phyloP scores from a whole-genome alignment of 495 filamentous ascomycete genomes.

The Staphylotrichum tortipilum region DNA sequence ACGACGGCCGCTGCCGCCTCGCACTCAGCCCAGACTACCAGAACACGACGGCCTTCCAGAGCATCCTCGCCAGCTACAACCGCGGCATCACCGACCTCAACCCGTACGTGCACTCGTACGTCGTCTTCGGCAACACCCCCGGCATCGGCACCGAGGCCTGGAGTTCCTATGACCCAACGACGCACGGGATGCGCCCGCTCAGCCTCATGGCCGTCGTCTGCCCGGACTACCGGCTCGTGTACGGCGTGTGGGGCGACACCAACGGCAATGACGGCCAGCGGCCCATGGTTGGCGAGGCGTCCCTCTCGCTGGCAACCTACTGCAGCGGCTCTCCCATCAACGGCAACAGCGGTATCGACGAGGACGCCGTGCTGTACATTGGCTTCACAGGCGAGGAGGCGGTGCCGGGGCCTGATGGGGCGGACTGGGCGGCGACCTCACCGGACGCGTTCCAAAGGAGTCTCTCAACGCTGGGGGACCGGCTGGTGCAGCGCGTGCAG shows the following conservation, averaged over 20 bases:
- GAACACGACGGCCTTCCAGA: slow-evolving; percentile 46
- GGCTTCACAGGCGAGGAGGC: slow-evolving; percentile 44
- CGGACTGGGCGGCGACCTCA: slow-evolving; percentile 40
- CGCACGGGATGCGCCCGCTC: slow-evolving; percentile 46
- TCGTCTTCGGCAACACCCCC: slow-evolving; percentile 56
- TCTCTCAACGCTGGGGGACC: slow-evolving; percentile 40
- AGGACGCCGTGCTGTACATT: slow-evolving; percentile 45
- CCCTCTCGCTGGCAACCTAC: slow-evolving; percentile 47
- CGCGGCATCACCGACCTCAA: slow-evolving; percentile 48
- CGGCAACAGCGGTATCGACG: slow-evolving; percentile 43
- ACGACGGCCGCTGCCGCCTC: slow-evolving; percentile 40
- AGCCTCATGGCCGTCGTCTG: slow-evolving; percentile 60
- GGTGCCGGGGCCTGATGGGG: slow-evolving; percentile 37
- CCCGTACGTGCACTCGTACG: slow-evolving; percentile 54
- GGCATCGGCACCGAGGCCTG: slow-evolving; percentile 28
- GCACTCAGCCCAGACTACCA: slow-evolving; percentile 41
- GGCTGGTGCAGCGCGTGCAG: slow-evolving; percentile 16
- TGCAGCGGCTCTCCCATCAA: slow-evolving; percentile 42
- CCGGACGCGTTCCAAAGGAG: slow-evolving; percentile 40
- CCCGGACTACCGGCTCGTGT: slow-evolving; percentile 46
- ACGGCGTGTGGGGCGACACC: slow-evolving; percentile 60
- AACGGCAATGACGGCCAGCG: slow-evolving; percentile 45
- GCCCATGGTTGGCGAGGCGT: slow-evolving; percentile 46
- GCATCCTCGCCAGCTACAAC: slow-evolving; percentile 31
- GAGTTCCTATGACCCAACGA: slow-evolving; percentile 38